Evolutionary conservation across 2,329 filamentous ascomycete species (phyloP).

Genomic region (Ophiostoma tasmaniense): DNA sequence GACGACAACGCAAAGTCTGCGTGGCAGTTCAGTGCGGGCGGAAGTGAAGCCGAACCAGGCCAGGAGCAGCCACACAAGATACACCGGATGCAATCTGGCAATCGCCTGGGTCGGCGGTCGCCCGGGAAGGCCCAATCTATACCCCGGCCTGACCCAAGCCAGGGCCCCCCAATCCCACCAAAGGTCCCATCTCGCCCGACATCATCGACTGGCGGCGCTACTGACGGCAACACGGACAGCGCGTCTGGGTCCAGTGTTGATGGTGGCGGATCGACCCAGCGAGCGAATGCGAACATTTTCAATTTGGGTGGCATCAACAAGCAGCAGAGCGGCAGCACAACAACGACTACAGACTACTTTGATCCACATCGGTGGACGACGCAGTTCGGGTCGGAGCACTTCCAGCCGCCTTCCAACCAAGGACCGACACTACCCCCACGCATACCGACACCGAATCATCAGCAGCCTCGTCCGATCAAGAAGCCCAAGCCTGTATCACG

Average conservation of each 20-base stretch:
- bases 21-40: slow-evolving; percentile 47
- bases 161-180: slow-evolving; percentile 4
- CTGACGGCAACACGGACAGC: slow-evolving; percentile 18
- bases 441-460: slow-evolving; percentile 37
- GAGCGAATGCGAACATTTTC: background rate
- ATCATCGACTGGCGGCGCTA: slow-evolving; percentile 7
- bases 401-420: slow-evolving; percentile 34
- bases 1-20: slow-evolving; percentile 35
- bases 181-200: slow-evolving; percentile 19
- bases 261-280: background rate
- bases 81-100: slow-evolving; percentile 33
- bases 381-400: slow-evolving; percentile 47
- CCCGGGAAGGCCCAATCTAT: slow-evolving; percentile 17
- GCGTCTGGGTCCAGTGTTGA: background rate
- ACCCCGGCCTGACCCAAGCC: slow-evolving; percentile 7
- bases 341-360: slow-evolving; percentile 32
- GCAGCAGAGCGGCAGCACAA: slow-evolving; percentile 12
- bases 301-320: background rate
- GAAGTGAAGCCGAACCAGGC: slow-evolving; percentile 24
- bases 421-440: slow-evolving; percentile 32
- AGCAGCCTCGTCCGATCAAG: slow-evolving; percentile 36
- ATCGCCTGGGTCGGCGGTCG: slow-evolving; percentile 35
- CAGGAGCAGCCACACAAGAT: slow-evolving; percentile 24
- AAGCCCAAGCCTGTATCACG: slow-evolving; percentile 52
- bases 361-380: slow-evolving; percentile 46